phyloP scores from a whole-genome alignment of 768 basidiomycete genomes.

The Pisolithus marmoratus region DNA sequence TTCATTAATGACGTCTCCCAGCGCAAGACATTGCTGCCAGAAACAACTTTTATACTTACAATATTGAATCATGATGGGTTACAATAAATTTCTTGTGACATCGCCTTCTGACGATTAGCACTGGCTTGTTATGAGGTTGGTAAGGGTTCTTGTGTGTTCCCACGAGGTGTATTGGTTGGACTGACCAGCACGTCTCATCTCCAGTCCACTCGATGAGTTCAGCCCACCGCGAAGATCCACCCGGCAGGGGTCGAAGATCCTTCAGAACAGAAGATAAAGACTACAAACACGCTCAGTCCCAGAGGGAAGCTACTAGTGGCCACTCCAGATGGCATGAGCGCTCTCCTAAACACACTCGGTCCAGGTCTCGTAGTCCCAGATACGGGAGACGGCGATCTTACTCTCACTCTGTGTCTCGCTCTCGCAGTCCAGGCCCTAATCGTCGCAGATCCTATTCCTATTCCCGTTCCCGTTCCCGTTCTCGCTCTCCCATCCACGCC shows the following conservation, averaged over 20 bases:
- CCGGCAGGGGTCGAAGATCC: not conserved
- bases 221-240: not conserved
- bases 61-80: too few relatives aligned
- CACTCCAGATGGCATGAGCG: not conserved
- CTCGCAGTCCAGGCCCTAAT: constrained; percentile 12
- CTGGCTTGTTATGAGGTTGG: too few relatives aligned
- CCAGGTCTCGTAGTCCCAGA: not conserved
- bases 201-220: not conserved
- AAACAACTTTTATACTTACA: too few relatives aligned
- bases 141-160: too few relatives aligned
- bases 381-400: not conserved
- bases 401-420: constrained; percentile 6
- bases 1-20: too few relatives aligned
- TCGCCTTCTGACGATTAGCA: too few relatives aligned
- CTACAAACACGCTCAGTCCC: not conserved
- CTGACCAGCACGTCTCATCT: too few relatives aligned
- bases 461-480: constrained; percentile 15
- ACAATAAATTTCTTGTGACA: too few relatives aligned
- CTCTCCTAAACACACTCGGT: not conserved
- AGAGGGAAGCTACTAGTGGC: too few relatives aligned
- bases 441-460: not conserved
- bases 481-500: constrained; percentile 20
- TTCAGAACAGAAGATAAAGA: not conserved
- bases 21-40: too few relatives aligned
- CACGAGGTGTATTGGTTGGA: not conserved